Conservation (phyloP, 2,329 filamentous ascomycete genomes). For the Cladosporium sp. region DNA sequence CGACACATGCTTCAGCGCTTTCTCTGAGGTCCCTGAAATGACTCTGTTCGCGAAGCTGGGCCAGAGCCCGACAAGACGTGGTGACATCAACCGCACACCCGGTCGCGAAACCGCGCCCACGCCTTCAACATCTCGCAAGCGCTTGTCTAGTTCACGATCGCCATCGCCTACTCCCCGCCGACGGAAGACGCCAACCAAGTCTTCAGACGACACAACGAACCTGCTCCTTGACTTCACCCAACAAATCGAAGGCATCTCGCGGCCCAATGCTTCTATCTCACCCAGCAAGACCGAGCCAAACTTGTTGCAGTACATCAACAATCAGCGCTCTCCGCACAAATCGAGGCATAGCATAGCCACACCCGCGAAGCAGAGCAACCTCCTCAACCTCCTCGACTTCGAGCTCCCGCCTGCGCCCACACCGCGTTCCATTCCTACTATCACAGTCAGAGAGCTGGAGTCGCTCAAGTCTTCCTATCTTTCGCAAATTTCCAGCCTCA, state of each 20-base stretch:
- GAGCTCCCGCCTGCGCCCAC: slow-evolving; percentile 93
- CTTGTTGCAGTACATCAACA: slow-evolving; percentile 39
- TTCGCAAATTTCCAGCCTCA: slow-evolving; percentile 91
- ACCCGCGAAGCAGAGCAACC: slow-evolving; percentile 43
- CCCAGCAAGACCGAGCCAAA: slow-evolving; percentile 52
- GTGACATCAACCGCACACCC: slow-evolving; percentile 22
- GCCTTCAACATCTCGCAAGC: slow-evolving; percentile 47
- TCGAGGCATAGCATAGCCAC: slow-evolving; percentile 33
- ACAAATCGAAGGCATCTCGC: slow-evolving; percentile 56
- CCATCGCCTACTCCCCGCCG: slow-evolving; percentile 53
- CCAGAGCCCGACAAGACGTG: slow-evolving; percentile 44
- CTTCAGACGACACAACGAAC: slow-evolving; percentile 63
- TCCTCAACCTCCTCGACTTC: slow-evolving; percentile 76
- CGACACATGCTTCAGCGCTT: slow-evolving; percentile 76
- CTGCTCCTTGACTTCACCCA: slow-evolving; percentile 86
- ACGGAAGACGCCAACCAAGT: slow-evolving; percentile 39
- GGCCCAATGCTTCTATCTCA: slow-evolving; percentile 41
- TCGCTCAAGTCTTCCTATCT: slow-evolving; percentile 85
- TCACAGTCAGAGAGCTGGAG: slow-evolving; percentile 89
- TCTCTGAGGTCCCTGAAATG: slow-evolving; percentile 85
- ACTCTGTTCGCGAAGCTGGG: slow-evolving; percentile 75
- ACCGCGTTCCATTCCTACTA: slow-evolving; percentile 82
- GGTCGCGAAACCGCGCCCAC: slow-evolving; percentile 36
- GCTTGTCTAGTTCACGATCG: slow-evolving; percentile 37
- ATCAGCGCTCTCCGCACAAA: slow-evolving; percentile 40